Evolutionary conservation across 2,329 filamentous ascomycete genomes (phyloP).

Genomic region (Cordyceps farinosa): DNA sequence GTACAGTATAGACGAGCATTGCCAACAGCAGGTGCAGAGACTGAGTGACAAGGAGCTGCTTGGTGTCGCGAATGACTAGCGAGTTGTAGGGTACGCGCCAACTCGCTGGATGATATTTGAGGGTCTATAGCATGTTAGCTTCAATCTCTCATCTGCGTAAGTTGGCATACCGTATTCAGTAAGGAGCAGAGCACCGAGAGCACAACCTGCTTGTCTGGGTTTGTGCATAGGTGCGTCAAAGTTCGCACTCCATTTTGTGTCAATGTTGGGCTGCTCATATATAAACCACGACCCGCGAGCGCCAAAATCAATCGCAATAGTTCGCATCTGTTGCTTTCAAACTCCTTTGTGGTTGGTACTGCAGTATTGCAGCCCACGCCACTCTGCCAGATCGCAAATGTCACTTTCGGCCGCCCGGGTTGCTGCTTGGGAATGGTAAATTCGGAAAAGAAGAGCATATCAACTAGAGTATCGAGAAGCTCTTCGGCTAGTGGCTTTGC

Average conservation of each 20-base stretch:
- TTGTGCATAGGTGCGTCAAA: conserved; percentile 85
- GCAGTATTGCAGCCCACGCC: conserved; percentile 93
- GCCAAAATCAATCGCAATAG: conserved; percentile 82
- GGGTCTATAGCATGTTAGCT: conserved; percentile 52
- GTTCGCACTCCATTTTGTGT: conserved; percentile 79
- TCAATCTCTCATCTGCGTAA: background rate
- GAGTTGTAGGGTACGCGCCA: conserved; percentile 96
- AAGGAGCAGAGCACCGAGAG: conserved; percentile 88
- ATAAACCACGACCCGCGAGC: conserved; percentile 87
- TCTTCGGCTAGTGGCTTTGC: conserved; percentile 87
- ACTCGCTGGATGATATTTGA: conserved; percentile 92
- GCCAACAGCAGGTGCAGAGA: conserved; percentile 87
- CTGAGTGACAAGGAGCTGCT: conserved; percentile 87
- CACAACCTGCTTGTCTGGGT: conserved; percentile 85
- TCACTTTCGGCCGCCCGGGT: conserved; percentile 72
- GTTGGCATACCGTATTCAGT: conserved; percentile 73
- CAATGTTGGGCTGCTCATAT: conserved; percentile 74
- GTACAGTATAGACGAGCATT: conserved; percentile 80
- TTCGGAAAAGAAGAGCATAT: conserved; percentile 86
- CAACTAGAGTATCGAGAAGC: conserved; percentile 82
- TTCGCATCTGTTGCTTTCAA: conserved; percentile 89
- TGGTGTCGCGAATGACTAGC: conserved; percentile 85
- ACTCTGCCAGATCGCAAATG: conserved; percentile 96
- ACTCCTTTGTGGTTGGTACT: conserved; percentile 83
- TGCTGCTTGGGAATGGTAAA: conserved; percentile 77